Conservation (phyloP, 148 eudicot species). For the Camellia granthamiana region DNA sequence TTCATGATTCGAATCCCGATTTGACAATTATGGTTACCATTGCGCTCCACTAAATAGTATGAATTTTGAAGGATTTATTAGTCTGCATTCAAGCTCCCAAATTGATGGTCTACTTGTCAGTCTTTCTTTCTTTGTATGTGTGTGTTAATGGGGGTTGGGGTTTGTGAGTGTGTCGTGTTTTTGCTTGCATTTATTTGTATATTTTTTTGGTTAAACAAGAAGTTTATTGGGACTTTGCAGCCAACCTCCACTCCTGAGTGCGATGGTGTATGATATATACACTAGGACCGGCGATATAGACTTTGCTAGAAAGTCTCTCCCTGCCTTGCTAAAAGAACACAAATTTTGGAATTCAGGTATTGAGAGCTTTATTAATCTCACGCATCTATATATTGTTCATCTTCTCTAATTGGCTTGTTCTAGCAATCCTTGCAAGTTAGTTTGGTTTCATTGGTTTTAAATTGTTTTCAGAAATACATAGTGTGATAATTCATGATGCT, state of each 20-base stretch:
- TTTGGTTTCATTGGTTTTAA: background rate
- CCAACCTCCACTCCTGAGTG: slow-evolving; percentile 87
- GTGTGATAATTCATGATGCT: slow-evolving; percentile 60
- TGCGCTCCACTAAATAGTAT: background rate
- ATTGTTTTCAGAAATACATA: slow-evolving; percentile 60
- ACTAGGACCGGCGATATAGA: slow-evolving; percentile 51
- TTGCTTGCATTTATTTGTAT: background rate
- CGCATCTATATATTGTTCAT: background rate
- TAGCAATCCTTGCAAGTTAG: background rate
- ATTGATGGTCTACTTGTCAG: background rate
- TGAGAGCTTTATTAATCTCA: slow-evolving; percentile 4
- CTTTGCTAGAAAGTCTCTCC: slow-evolving; percentile 58
- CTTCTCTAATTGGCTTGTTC: background rate
- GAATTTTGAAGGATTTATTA: background rate
- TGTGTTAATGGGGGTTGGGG: background rate
- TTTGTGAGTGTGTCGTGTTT: background rate
- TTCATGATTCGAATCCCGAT: no score
- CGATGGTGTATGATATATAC: slow-evolving; percentile 76
- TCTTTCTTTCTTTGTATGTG: background rate
- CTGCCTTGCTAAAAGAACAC: slow-evolving; percentile 70
- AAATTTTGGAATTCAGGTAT: slow-evolving; percentile 83
- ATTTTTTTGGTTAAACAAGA: background rate
- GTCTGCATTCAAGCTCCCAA: background rate
- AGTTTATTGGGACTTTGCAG: slow-evolving; percentile 35
- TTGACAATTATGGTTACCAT: background rate